Evolutionary conservation across 352 stramenopile species (phyloP).

Genomic region (Globisporangium cederbergense): DNA sequence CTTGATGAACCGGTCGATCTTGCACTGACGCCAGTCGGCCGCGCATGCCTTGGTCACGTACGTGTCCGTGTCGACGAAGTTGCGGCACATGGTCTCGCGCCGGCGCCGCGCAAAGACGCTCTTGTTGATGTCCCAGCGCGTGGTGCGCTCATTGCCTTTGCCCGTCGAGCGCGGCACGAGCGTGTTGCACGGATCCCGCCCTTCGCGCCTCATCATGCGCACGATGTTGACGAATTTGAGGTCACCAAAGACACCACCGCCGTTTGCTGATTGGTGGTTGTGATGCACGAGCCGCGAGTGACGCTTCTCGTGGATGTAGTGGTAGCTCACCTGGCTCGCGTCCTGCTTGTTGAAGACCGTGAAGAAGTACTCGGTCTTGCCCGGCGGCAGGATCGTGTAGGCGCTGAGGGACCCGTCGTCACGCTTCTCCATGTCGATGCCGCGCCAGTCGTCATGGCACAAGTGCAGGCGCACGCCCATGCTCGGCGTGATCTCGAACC

Average conservation of each 20-base stretch:
- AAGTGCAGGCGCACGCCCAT: constrained; percentile 58
- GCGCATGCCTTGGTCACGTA: constrained; percentile 63
- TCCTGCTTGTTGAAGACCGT: constrained; percentile 35
- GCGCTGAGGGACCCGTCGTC: constrained; percentile 58
- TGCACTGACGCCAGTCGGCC: constrained; percentile 72
- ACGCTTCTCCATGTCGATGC: constrained; percentile 56
- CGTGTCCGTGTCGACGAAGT: constrained; percentile 62
- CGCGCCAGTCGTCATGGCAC: constrained; percentile 67
- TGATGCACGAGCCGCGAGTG: constrained; percentile 24
- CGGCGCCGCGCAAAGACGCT: constrained; percentile 64
- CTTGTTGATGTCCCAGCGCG: constrained; percentile 78
- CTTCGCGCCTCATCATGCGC: constrained; percentile 46
- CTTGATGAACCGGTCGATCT: constrained; percentile 74
- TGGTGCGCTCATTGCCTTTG: constrained; percentile 31
- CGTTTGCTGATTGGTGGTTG: not conserved
- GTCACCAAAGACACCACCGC: constrained; percentile 21
- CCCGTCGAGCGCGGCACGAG: constrained; percentile 52
- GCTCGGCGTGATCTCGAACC: constrained; percentile 30
- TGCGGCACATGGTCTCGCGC: constrained; percentile 55
- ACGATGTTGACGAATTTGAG: constrained; percentile 54
- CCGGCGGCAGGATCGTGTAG: constrained; percentile 58
- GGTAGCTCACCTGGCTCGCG: constrained; percentile 26
- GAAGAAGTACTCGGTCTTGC: constrained; percentile 79
- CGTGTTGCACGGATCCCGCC: constrained; percentile 68
- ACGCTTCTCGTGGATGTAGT: constrained; percentile 47